Conservation (phyloP, 352 stramenopile genomes). For the Aphanomyces cochlioides region DNA sequence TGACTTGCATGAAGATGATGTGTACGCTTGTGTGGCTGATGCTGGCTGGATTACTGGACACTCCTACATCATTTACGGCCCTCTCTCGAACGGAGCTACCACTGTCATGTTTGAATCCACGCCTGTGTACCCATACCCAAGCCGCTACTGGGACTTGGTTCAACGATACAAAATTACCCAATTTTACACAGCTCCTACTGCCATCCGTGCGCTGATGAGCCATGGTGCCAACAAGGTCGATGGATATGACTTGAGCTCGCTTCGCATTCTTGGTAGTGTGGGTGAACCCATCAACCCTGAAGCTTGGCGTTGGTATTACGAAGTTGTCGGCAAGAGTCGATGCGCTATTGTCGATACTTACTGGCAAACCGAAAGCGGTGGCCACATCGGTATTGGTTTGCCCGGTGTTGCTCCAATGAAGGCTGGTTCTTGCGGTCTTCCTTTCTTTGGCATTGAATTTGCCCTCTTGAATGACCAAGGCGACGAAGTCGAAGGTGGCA, state of each 20-base stretch:
- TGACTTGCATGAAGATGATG: constrained; percentile 89
- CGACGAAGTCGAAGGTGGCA: constrained; percentile 80
- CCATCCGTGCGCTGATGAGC: constrained; percentile 97
- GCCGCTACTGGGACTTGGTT: constrained; percentile 96
- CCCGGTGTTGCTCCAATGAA: constrained; percentile 88
- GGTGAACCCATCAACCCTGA: constrained; percentile 99
- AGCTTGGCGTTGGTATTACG: constrained; percentile 93
- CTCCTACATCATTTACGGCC: constrained; percentile 96
- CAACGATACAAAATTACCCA: constrained; percentile 96
- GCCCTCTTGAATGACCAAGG: constrained; percentile 81
- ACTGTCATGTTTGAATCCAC: constrained; percentile 99
- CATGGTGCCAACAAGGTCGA: constrained; percentile 90
- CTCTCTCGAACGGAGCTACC: constrained; percentile 94
- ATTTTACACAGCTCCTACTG: constrained; percentile 92
- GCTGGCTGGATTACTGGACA: constrained; percentile 97
- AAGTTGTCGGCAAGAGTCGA: constrained; percentile 76
- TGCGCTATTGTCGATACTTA: constrained; percentile 96
- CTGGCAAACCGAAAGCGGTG: constrained; percentile 97
- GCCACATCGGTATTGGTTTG: constrained; percentile 90
- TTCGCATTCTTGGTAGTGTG: constrained; percentile 95
- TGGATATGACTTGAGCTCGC: constrained; percentile 92
- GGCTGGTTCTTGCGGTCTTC: constrained; percentile 91
- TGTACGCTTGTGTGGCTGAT: constrained; percentile 95
- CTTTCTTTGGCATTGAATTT: constrained; percentile 95
- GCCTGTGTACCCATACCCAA: constrained; percentile 94